Evolutionary conservation across 1,139 yeast species (phyloP), one percentile per base, ranked within the genome.

Genomic region (Sugiyamaella castrensis): DNA sequence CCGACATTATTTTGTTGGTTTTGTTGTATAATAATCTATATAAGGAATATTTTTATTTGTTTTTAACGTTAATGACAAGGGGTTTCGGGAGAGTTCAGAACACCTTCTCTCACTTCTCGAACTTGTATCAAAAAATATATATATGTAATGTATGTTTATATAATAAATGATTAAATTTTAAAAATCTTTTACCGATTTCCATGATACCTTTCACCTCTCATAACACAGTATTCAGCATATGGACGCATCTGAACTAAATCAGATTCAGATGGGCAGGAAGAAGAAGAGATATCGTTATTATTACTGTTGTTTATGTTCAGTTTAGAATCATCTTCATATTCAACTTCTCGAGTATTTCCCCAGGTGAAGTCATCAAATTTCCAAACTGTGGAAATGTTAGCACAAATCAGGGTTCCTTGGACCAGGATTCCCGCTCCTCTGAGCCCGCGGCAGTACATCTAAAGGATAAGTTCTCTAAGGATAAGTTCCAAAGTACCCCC

Each of bases 291-390:
- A 19, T 19, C 24, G 12, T 38, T 24, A 15, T 37, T 33, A 15
- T 37, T 30, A 4, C 34, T 16, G 10, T 30, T 38, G 27, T 16
- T 41, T 16, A 7, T 31, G n/a, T 12, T 24, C 16, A 5, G 32
- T 13, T 19, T 19, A 19, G 13, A 62, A 40, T 45, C 51, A n/a
- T 33, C 36, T 11, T 38, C 39, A 15, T 16, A 26, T 10, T 44
- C 48, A 8, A 28, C 28, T 24, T 82, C 77, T 72, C 96, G 77
- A 1, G 96, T 88, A 58, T 86, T 95, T 63, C 96, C 96, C 97
- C 97, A 89, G 65, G 91, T 81, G 67, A 89, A 89, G 67, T 89
- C 96, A 69, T 89, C 97, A 69, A 89, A 88, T 65, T 87, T 88
- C 97, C 97, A 89, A 57, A 60, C 59, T 57, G 15, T n/a, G 2